A percentile compares a stretch with the other conserved stretches of the same genome.
These are phyloP conservation scores for Chrysanthemum makinoi DNA, from an alignment of 129 eudicot genomes.

Conservation along the genomic window DNA sequence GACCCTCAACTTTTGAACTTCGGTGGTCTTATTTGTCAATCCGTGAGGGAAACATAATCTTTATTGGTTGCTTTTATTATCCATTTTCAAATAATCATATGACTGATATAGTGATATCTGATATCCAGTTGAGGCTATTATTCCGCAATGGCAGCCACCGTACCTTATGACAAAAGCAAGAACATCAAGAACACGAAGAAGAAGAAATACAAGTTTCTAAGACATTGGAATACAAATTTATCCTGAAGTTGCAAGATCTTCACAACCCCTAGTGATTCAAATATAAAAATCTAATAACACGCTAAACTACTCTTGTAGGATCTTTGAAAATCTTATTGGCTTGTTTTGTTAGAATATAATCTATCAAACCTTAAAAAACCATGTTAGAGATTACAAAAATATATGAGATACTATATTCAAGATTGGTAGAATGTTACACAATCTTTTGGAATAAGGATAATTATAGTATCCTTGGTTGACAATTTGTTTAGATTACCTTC, in stretches of 20 bases:
- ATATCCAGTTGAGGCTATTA: no score
- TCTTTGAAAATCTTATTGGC: conserved; percentile 1
- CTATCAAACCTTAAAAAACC: no score
- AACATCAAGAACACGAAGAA: no score
- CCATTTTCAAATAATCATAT: background rate
- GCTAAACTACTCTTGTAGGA: conserved; percentile 12
- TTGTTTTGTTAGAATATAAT: background rate
- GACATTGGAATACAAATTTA: background rate
- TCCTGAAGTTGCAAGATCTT: background rate
- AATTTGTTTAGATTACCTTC: background rate
- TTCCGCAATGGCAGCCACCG: background rate
- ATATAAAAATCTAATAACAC: background rate
- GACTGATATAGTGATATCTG: no score
- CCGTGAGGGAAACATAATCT: background rate
- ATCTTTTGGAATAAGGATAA: background rate
- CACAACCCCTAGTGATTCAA: background rate
- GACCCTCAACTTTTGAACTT: conserved; percentile 2
- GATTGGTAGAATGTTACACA: background rate
- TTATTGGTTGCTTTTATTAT: background rate
- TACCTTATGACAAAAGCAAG: no score
- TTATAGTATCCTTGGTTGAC: conserved; percentile 1
- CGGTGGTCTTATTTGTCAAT: background rate
- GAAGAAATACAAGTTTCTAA: background rate
- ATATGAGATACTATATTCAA: background rate
- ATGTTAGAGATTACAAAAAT: background rate